These are phyloP conservation scores for Trapa bicornis DNA, from an alignment of 345 rosid species.

Conservation along the genomic window DNA sequence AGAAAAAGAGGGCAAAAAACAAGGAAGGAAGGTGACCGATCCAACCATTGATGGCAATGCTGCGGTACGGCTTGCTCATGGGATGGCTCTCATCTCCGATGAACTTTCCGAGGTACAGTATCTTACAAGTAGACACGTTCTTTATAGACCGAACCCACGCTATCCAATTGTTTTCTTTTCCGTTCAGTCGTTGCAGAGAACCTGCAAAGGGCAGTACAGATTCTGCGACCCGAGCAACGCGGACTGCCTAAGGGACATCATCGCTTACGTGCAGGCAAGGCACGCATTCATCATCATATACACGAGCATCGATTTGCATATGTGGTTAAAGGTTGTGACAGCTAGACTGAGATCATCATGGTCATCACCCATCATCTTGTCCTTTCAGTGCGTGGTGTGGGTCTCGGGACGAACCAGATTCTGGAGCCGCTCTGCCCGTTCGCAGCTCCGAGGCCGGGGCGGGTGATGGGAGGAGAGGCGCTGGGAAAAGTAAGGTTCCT, in stretches of 20 bases:
- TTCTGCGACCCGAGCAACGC: slow-evolving; percentile 18
- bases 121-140: background rate
- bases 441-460: slow-evolving; percentile 18
- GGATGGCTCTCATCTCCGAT: slow-evolving; percentile 60
- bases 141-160: background rate
- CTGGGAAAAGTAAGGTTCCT: slow-evolving; percentile 23
- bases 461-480: background rate
- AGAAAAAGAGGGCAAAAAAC: too few species aligned
- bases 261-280: slow-evolving; percentile 18
- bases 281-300: too few species aligned
- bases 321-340: background rate
- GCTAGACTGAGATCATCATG: background rate
- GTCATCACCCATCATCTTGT: background rate
- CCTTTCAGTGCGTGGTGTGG: slow-evolving; percentile 21
- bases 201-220: slow-evolving; percentile 30
- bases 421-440: slow-evolving; percentile 25
- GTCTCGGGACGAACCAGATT: slow-evolving; percentile 15
- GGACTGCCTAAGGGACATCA: slow-evolving; percentile 24
- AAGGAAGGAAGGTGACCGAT: slow-evolving; percentile 12
- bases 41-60: slow-evolving; percentile 17
- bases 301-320: background rate
- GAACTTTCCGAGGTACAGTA: slow-evolving; percentile 46
- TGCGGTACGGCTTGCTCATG: slow-evolving; percentile 38
- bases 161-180: background rate
- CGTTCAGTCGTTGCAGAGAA: slow-evolving; percentile 26